A percentile compares a stretch with the other conserved stretches of the same genome.
These are phyloP conservation scores for Knoxdaviesia capensis DNA, from an alignment of 2,329 filamentous ascomycete species.

Conservation along the genomic window DNA sequence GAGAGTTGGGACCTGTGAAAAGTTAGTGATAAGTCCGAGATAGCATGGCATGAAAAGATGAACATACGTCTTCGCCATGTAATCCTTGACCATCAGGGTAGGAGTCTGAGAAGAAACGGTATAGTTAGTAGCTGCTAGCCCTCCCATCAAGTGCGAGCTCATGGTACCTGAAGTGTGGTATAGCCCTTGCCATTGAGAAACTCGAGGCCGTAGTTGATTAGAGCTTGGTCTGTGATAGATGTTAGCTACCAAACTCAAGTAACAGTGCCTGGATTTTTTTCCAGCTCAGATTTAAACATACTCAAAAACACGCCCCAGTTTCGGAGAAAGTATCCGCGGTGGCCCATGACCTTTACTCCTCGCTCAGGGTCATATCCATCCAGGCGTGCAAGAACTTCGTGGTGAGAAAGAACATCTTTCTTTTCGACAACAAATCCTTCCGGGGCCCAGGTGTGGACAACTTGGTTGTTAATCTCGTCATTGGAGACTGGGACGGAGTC, in stretches of 20 bases:
- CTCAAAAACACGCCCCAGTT: constrained; percentile 68
- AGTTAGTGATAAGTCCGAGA: too few relatives aligned
- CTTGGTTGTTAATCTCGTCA: constrained; percentile 52
- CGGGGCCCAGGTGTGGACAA: constrained; percentile 63
- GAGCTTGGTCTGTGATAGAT: constrained; percentile 45
- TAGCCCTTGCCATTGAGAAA: constrained; percentile 71
- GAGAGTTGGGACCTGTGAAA: constrained; percentile 53
- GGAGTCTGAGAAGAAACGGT: constrained; percentile 39
- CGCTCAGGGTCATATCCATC: constrained; percentile 88
- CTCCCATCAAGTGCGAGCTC: too few relatives aligned
- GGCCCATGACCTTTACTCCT: constrained; percentile 83
- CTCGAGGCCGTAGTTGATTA: constrained; percentile 87
- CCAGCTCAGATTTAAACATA: background rate
- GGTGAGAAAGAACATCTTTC: constrained; percentile 66
- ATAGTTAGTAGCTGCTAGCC: too few relatives aligned
- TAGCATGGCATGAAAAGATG: too few relatives aligned
- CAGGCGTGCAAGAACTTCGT: constrained; percentile 74
- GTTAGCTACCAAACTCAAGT: background rate
- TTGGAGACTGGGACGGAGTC: constrained; percentile 60
- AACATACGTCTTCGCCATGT: constrained; percentile 72
- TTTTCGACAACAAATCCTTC: constrained; percentile 56
- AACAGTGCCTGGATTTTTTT: too few relatives aligned
- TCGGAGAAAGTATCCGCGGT: constrained; percentile 82
- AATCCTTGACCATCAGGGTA: constrained; percentile 84
- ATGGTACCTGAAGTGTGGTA: constrained; percentile 33